Base-by-base conservation (phyloP, 805 yeast genomes). In the Candida manassasensis region DNA sequence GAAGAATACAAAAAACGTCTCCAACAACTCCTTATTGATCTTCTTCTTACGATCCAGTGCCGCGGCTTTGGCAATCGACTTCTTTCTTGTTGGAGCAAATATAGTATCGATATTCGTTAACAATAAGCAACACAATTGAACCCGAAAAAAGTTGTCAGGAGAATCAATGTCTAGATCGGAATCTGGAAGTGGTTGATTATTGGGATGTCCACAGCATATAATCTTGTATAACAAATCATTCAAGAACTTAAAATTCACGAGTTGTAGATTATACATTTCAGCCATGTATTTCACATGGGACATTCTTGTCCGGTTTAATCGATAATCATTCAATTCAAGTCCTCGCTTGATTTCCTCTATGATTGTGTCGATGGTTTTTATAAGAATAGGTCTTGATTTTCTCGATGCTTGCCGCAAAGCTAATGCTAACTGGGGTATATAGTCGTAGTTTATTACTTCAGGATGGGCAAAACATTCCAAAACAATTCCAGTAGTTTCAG, bases 71-170 rank as follows among this genome's bases (percentile, higher is more conserved):
- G 37, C 3, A 32, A 35, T 34, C 6, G 16, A 29, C 17, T 28
- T 37, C 18, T 35, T 25, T 12, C 16, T n/a, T 17, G 27, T 21
- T 15, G 27, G 33, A 3, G 29, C 16, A 26, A 14, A 17, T 3
- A 37, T 30, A 2, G 48, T 36, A 13, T 48, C 30, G 12, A 59
- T 27, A 6, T 51, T 33, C 17, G 31, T 45, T 21, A 63, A 45
- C 19, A 63, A 35, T 15, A 48, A 36, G 29, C 69, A 61, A 31
- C 60, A 53, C 50, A 88, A 57, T 26, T 77, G 77, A 24, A 86
- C 62, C 38, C 96, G 68, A 56, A 86, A 85, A 50, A 79, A 84
- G 47, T 84, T 79, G 45, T 78, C 73, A 0, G 81, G 79, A 9
- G 60, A 60, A 57, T 88, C 96, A n/a, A 71, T 34, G 12, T 60